A percentile compares a stretch with the other conserved stretches of the same genome.
Evolutionary conservation across 2,329 filamentous ascomycete genomes (phyloP).

Genomic region (Ambrosiella cleistominuta): DNA sequence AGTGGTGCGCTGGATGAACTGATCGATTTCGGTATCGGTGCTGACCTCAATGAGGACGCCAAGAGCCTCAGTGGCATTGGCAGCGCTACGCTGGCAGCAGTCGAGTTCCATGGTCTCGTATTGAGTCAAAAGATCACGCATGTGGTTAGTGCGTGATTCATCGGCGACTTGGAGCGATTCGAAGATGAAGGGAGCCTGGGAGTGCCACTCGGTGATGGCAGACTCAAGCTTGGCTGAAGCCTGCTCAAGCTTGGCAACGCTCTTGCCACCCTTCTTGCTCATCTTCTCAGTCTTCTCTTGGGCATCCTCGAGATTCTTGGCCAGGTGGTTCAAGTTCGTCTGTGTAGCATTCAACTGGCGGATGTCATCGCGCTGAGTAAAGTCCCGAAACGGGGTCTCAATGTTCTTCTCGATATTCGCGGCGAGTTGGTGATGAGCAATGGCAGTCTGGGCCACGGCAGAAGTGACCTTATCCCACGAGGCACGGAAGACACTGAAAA

Average conservation of each 20-base stretch:
- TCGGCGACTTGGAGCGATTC: constrained; percentile 83
- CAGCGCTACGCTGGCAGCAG: constrained; percentile 57
- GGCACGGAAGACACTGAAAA: constrained; percentile 60
- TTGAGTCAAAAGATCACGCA: constrained; percentile 81
- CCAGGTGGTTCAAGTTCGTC: constrained; percentile 60
- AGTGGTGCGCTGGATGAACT: constrained; percentile 36
- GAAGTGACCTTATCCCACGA: constrained; percentile 80
- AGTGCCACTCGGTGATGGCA: constrained; percentile 76
- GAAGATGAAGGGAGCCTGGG: constrained; percentile 85
- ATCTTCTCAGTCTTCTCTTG: constrained; percentile 77
- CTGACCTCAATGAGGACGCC: constrained; percentile 72
- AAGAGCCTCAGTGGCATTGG: constrained; percentile 61
- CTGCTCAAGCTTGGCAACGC: constrained; percentile 57
- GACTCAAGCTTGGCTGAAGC: constrained; percentile 58
- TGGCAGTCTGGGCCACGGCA: constrained; percentile 63
- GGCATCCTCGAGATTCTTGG: constrained; percentile 68
- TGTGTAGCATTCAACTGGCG: constrained; percentile 66
- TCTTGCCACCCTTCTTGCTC: constrained; percentile 60
- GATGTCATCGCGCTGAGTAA: constrained; percentile 58
- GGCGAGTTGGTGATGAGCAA: constrained; percentile 66
- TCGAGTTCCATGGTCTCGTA: constrained; percentile 87
- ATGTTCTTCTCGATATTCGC: constrained; percentile 75
- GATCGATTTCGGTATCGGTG: constrained; percentile 71
- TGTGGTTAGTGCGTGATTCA: constrained; percentile 72
- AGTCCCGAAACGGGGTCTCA: constrained; percentile 65